Percentiles rank a stretch among this genome's conserved stretches.
These are phyloP conservation scores for Ambrosia trifida DNA, from an alignment of 129 eudicot genomes.

Conservation along the genomic window DNA sequence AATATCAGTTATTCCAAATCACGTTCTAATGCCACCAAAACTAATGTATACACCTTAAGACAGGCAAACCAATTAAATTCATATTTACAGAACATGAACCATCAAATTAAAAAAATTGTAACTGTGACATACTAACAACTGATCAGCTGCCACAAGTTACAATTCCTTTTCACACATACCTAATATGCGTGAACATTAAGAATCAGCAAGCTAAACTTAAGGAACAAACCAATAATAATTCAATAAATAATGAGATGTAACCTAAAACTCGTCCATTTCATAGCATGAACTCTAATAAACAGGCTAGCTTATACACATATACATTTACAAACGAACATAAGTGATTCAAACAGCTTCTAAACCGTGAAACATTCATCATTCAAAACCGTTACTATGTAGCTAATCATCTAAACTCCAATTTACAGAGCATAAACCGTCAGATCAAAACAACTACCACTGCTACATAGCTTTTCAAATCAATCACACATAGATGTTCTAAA, in stretches of 20 bases:
- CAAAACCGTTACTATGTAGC: not conserved
- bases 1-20: constrained; percentile 3
- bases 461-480: not conserved
- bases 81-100: constrained; percentile 10
- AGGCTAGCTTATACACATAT: not conserved
- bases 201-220: not conserved
- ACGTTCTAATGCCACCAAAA: not conserved
- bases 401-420: not conserved
- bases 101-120: not conserved
- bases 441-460: not conserved
- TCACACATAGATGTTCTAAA: not conserved
- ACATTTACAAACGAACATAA: no score
- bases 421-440: constrained; percentile 10
- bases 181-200: not conserved
- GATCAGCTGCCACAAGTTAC: constrained; percentile 10
- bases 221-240: not conserved
- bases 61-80: not conserved
- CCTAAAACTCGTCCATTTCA: not conserved
- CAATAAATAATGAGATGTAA: not conserved
- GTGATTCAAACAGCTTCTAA: not conserved
- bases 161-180: constrained; percentile 12
- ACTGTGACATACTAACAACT: constrained; percentile 4
- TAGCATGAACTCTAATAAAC: not conserved
- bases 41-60: not conserved
- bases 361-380: not conserved